A percentile compares a stretch with the other conserved stretches of the same genome.
Conservation (phyloP, 2,329 filamentous ascomycete genomes). For the Colletotrichum costaricense region DNA sequence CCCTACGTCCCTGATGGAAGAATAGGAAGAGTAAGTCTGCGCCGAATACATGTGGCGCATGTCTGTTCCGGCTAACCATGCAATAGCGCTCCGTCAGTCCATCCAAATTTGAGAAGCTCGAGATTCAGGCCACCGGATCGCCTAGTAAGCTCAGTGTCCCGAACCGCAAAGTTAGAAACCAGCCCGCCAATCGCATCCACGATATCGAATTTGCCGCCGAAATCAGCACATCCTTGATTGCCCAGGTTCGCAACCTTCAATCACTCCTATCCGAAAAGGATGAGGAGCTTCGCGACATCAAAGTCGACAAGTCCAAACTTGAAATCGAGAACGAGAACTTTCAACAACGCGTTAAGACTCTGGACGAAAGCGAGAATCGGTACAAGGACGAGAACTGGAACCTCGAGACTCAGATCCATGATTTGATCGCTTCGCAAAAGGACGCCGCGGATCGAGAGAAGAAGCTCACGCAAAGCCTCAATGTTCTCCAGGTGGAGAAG, state of each 20-base stretch:
- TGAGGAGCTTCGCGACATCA: constrained; percentile 81
- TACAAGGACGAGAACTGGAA: constrained; percentile 99
- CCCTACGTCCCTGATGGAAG: constrained; percentile 65
- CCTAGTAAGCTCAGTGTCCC: constrained; percentile 91
- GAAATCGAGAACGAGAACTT: constrained; percentile 86
- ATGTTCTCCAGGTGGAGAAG: constrained; percentile 79
- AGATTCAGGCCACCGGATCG: constrained; percentile 84
- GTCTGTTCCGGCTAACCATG: constrained; percentile 16
- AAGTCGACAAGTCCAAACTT: constrained; percentile 80
- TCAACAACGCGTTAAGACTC: constrained; percentile 80
- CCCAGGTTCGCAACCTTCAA: constrained; percentile 94
- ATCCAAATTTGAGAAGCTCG: constrained; percentile 86
- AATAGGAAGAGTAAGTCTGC: constrained; percentile 61
- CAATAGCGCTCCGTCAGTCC: constrained; percentile 76
- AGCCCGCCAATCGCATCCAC: constrained; percentile 87
- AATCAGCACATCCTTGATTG: constrained; percentile 92
- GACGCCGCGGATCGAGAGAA: constrained; percentile 86
- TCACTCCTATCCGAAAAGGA: constrained; percentile 87
- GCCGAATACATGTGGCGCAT: neutral
- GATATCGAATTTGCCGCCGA: constrained; percentile 99
- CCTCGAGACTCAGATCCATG: constrained; percentile 91
- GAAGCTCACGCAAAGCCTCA: constrained; percentile 80
- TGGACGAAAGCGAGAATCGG: constrained; percentile 94
- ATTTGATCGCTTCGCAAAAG: constrained; percentile 78
- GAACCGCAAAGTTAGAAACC: constrained; percentile 89